phyloP scores from a whole-genome alignment of 2,329 filamentous ascomycete genomes.

The Colletotrichum brevisporum region DNA sequence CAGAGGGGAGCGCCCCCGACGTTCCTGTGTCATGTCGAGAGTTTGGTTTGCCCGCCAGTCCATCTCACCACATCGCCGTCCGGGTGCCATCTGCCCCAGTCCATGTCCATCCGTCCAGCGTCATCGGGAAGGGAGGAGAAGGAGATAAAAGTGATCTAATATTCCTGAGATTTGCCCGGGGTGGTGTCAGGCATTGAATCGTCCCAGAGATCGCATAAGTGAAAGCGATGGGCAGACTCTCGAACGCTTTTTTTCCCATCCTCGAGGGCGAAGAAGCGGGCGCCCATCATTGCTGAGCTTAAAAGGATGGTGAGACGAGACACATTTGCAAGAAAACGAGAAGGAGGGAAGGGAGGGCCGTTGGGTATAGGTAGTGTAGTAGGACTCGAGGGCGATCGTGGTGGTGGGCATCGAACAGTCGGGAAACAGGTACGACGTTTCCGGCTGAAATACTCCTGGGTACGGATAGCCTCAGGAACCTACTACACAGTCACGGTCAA shows the following conservation, averaged over 20 bases:
- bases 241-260: background rate
- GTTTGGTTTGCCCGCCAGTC: slow-evolving; percentile 19
- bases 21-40: slow-evolving; percentile 37
- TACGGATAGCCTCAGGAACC: no score
- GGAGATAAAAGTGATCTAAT: background rate
- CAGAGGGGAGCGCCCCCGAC: slow-evolving; percentile 18
- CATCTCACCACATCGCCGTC: slow-evolving; percentile 9
- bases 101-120: no score
- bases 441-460: no score
- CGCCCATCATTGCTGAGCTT: slow-evolving; percentile 28
- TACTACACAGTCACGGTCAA: no score
- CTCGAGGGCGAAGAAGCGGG: slow-evolving; percentile 12
- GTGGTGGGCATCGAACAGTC: background rate
- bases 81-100: no score
- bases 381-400: background rate
- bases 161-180: background rate
- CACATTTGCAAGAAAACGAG: background rate
- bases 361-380: background rate
- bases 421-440: background rate
- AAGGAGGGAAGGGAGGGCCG: background rate
- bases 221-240: slow-evolving; percentile 4
- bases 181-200: slow-evolving; percentile 21
- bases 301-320: slow-evolving; percentile 21
- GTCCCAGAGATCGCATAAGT: slow-evolving; percentile 21
- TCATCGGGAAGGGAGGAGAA: no score